These are phyloP conservation scores for Mimosa bimucronata DNA, from an alignment of 306 rosid genomes.

Conservation along the genomic window DNA sequence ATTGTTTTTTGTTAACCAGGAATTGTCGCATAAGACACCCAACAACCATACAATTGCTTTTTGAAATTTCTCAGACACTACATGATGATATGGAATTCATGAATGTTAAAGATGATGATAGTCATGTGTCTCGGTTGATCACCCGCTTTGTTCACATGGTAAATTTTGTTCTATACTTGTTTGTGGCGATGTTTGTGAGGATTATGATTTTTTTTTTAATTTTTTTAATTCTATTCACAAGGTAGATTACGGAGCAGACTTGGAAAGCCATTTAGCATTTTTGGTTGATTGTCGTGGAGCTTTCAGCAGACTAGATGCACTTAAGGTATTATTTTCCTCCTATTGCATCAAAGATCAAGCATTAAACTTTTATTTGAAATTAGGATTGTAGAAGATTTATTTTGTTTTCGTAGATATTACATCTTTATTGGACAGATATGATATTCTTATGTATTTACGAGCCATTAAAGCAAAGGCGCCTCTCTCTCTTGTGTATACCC, in stretches of 20 bases:
- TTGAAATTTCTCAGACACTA: conserved; percentile 74
- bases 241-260: conserved; percentile 81
- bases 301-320: conserved; percentile 70
- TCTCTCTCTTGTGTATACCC: background rate
- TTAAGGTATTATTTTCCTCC: conserved; percentile 57
- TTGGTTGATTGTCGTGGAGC: conserved; percentile 88
- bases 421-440: background rate
- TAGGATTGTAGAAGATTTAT: background rate
- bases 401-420: background rate
- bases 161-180: conserved; percentile 20
- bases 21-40: conserved; percentile 58
- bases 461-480: background rate
- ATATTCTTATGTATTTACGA: background rate
- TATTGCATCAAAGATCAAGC: conserved; percentile 1
- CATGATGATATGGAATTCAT: conserved; percentile 67
- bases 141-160: conserved; percentile 80
- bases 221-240: conserved; percentile 42
- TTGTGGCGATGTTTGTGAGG: conserved; percentile 30
- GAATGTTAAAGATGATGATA: conserved; percentile 69
- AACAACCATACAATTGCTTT: conserved; percentile 71
- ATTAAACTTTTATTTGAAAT: conserved; percentile 1
- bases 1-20: conserved; percentile 64
- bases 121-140: conserved; percentile 75
- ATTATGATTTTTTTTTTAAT: conserved; percentile 35
- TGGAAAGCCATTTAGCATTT: conserved; percentile 81